Base-by-base conservation (phyloP, 306 rosid species). In the Castanea mollissima region DNA sequence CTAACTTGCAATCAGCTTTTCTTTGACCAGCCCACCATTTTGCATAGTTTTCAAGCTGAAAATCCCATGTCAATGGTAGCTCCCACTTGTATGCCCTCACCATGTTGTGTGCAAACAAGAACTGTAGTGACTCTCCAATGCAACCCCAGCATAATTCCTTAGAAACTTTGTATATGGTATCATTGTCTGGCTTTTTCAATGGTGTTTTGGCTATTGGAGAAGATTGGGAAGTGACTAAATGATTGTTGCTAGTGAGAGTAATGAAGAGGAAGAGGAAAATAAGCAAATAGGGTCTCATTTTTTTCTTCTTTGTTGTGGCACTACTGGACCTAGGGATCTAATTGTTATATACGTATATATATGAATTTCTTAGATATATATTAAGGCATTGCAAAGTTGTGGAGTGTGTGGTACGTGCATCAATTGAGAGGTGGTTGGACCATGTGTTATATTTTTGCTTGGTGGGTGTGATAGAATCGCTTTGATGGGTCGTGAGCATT, bases 71-170 rank as follows among this genome's bases (percentile, higher is more conserved):
- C 32, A 92, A 23, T 20, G 96, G 96, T 3, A 82, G 13, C 76
- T 89, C 98, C 93, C 90, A 83, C 69, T 91, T 92, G 7, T 81
- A 51, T 51, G 98, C 96, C 52, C 96, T 81, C 1, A 89, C 89
- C 62, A 92, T 6, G 83, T 94, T 94, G 81, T 94, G 93, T 7
- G 81, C 84, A 79, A 84, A 94, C 27, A 94, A 60, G 77, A 92
- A 94, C 51, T 94, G 86, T 9, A 94, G 16, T 1, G 98, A 88
- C 74, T 92, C 98, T 1, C 76, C 85, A 0, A 89, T n/a, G 90
- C 98, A 94, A 0, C 91, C 91, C 96, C 87, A 89, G 83, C 98
- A 94, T 18, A 92, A 86, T 15, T 92, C 92, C 85, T 92, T 92
- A 3, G 98, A 92, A 2, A 90, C 76, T 23, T 35, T 73, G 81